Percentiles rank a stretch among this genome's conserved stretches.
Evolutionary conservation across 2,329 filamentous ascomycete species (phyloP).

Genomic region (Neofusicoccum sp.): DNA sequence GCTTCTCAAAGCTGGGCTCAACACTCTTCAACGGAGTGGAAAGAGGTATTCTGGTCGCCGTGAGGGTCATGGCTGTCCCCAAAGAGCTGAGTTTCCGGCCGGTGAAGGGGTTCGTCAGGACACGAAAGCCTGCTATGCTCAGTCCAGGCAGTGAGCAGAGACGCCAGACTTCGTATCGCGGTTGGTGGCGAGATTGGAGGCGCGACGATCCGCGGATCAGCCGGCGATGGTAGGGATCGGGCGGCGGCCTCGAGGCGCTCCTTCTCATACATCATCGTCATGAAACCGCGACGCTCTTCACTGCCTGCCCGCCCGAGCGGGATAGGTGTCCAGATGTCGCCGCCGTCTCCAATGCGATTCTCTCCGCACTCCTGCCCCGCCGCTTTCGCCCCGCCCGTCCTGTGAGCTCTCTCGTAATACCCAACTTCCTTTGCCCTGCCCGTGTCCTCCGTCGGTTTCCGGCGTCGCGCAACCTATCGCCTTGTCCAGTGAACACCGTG

Average conservation of each 20-base stretch:
- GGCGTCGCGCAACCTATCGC: too few relatives aligned
- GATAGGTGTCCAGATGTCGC: slow-evolving; percentile 1
- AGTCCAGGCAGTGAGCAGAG: too few relatives aligned
- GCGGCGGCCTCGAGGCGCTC: not conserved
- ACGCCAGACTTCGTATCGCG: too few relatives aligned
- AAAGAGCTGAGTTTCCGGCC: too few relatives aligned
- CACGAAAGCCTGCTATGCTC: too few relatives aligned
- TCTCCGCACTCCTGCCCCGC: not conserved
- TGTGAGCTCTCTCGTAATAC: not conserved
- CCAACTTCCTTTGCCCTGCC: not conserved
- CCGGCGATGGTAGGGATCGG: not conserved
- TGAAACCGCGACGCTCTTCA: not conserved
- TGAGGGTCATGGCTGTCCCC: too few relatives aligned
- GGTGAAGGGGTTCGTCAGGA: too few relatives aligned
- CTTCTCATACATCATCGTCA: slow-evolving; percentile 1
- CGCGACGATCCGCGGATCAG: not conserved
- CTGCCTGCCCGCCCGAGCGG: not conserved
- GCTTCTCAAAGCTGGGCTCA: too few relatives aligned
- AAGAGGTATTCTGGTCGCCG: too few relatives aligned
- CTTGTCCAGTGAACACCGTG: too few relatives aligned
- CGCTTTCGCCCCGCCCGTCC: not conserved
- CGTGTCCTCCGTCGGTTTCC: not conserved
- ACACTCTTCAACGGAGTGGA: too few relatives aligned
- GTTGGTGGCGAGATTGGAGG: too few relatives aligned
- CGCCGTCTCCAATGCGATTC: not conserved